phyloP scores from a whole-genome alignment of 441 rosid species.

The Gossypium davidsonii region DNA sequence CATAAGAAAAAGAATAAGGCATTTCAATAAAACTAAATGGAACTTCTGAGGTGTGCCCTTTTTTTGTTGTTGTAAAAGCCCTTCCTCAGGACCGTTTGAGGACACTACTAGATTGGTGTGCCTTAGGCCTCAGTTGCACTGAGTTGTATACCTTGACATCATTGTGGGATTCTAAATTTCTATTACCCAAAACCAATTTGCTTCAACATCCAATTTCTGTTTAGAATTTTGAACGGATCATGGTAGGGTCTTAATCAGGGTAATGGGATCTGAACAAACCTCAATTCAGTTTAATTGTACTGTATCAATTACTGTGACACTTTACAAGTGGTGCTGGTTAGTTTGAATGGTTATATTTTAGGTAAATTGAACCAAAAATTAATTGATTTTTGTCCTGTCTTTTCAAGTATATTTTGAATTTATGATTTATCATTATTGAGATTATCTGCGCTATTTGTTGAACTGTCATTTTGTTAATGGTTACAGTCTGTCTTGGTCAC shows the following conservation, averaged over 20 bases:
- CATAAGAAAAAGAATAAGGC: neutral
- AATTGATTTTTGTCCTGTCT: neutral
- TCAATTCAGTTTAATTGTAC: neutral
- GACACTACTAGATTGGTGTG: neutral
- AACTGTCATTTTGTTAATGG: slow-evolving; percentile 19
- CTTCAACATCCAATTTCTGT: neutral
- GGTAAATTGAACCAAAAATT: neutral
- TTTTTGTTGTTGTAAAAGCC: neutral
- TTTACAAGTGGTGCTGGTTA: neutral
- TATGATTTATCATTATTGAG: neutral
- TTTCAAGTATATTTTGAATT: neutral
- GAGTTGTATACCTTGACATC: neutral
- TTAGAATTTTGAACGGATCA: neutral
- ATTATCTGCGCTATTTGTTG: neutral
- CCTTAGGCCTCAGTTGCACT: neutral
- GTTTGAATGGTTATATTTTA: slow-evolving; percentile 2
- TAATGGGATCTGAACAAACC: neutral
- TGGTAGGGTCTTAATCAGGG: neutral
- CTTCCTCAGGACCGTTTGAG: neutral
- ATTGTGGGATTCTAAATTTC: neutral
- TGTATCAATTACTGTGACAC: neutral
- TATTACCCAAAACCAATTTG: neutral
- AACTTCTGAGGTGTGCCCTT: neutral
- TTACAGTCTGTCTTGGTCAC: slow-evolving; percentile 87
- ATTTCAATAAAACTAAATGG: neutral